Conservation (phyloP, 208 protist genomes). For the Leishmania mexicana region DNA sequence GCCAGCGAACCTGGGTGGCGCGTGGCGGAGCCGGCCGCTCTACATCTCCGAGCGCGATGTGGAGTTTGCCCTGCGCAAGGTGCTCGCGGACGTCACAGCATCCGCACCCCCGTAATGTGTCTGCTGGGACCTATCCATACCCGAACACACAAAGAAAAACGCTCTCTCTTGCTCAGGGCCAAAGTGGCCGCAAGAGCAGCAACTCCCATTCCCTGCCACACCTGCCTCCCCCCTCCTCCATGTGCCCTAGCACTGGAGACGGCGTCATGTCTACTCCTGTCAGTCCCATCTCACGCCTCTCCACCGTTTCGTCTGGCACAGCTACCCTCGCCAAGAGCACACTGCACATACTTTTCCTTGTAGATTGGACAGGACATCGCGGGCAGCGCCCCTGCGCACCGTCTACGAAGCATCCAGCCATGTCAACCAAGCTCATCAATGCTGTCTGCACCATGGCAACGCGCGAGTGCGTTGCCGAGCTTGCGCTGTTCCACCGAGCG, state of each 20-base stretch:
- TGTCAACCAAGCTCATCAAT: conserved; percentile 35
- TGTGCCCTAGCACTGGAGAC: neutral
- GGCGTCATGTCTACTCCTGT: neutral
- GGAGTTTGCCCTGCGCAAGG: conserved; percentile 46
- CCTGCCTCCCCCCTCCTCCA: no score
- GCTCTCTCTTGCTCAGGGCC: neutral
- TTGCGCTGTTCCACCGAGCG: conserved; percentile 65
- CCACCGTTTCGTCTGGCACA: neutral
- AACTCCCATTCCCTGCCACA: neutral
- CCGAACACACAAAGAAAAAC: neutral
- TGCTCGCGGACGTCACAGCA: conserved; percentile 8
- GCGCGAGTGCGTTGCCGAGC: conserved; percentile 75
- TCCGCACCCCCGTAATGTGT: neutral
- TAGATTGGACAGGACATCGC: neutral
- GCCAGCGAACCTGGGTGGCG: neutral
- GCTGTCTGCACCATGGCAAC: conserved; percentile 85
- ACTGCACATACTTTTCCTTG: neutral
- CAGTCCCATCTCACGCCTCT: neutral
- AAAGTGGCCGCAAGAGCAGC: neutral
- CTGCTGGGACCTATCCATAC: neutral
- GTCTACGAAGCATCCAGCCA: conserved; percentile 2
- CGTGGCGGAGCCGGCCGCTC: conserved; percentile 12
- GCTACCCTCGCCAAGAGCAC: neutral
- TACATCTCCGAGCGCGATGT: conserved; percentile 56
- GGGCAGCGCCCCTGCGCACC: neutral